phyloP scores from a whole-genome alignment of 2,329 filamentous ascomycete genomes.

The Neopestalotiopsis sp. region DNA sequence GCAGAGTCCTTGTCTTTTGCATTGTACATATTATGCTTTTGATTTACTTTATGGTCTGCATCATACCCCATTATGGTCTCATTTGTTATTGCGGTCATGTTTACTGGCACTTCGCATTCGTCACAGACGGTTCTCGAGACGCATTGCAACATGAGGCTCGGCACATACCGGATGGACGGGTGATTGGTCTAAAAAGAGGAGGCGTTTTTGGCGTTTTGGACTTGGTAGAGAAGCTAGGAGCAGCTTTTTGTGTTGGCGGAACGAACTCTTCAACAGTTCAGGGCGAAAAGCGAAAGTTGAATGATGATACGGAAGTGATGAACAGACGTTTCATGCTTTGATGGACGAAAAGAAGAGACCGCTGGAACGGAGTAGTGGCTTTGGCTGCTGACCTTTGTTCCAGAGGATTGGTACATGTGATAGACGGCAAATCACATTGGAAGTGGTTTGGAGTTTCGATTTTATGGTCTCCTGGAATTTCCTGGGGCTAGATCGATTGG shows the following conservation, averaged over 20 bases:
- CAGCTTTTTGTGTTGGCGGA: not conserved
- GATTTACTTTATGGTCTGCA: conserved; percentile 39
- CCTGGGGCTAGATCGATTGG: not conserved
- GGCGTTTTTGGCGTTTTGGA: conserved; percentile 21
- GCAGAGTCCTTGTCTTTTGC: conserved; percentile 10
- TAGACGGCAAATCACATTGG: not conserved
- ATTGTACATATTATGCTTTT: conserved; percentile 39
- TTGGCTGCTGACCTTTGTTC: not conserved
- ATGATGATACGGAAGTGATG: conserved; percentile 9
- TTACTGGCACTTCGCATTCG: conserved; percentile 27
- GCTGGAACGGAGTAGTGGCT: not conserved
- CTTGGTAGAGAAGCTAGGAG: not conserved
- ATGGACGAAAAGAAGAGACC: not conserved
- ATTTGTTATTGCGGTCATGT: conserved; percentile 27
- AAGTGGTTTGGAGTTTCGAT: not conserved
- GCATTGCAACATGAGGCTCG: conserved; percentile 35
- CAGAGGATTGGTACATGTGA: not conserved
- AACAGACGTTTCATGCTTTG: conserved; percentile 7
- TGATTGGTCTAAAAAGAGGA: conserved; percentile 18
- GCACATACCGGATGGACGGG: conserved; percentile 15
- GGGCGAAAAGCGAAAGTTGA: not conserved
- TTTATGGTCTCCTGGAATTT: not conserved
- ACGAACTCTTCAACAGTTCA: not conserved
- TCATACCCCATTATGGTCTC: conserved; percentile 38
- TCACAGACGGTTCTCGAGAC: conserved; percentile 26